Percentiles rank a stretch among this genome's conserved stretches.
Conservation (phyloP, 148 eudicot species). For the Nepenthes mirabilis region DNA sequence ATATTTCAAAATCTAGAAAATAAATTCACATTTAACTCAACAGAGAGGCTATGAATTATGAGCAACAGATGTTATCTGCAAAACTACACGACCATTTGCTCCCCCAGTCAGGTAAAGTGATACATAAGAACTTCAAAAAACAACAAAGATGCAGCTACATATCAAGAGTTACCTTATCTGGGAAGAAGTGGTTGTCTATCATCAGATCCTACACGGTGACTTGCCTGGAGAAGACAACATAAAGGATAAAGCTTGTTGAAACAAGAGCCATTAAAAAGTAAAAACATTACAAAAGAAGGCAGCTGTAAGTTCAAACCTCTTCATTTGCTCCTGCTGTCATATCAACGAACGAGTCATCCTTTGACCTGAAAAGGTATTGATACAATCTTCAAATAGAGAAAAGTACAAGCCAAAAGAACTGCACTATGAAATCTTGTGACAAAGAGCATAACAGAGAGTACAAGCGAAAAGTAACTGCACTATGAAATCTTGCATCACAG, state of each 20-base stretch:
- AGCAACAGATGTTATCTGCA: no score
- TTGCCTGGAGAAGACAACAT: constrained; percentile 37
- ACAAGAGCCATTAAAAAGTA: neutral
- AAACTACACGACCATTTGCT: no score
- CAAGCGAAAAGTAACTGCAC: no score
- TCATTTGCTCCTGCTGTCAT: constrained; percentile 93
- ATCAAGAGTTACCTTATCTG: constrained; percentile 29
- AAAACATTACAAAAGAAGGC: neutral
- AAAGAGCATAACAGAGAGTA: no score
- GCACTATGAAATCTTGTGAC: neutral
- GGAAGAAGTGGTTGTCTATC: constrained; percentile 91
- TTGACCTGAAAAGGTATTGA: constrained; percentile 29
- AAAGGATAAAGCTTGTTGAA: neutral
- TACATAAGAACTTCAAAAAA: no score
- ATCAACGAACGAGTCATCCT: constrained; percentile 46
- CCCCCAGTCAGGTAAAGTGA: no score
- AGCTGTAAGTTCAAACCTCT: constrained; percentile 37
- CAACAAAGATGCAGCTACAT: no score
- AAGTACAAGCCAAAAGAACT: neutral
- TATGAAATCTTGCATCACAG: no score
- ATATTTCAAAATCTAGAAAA: no score
- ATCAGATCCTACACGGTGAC: constrained; percentile 57
- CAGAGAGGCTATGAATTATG: no score
- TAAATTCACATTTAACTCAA: no score
- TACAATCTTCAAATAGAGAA: constrained; percentile 1